These are phyloP conservation scores for Aspergillus puulaauensis DNA, from an alignment of 2,329 filamentous ascomycete species.

Conservation along the genomic window DNA sequence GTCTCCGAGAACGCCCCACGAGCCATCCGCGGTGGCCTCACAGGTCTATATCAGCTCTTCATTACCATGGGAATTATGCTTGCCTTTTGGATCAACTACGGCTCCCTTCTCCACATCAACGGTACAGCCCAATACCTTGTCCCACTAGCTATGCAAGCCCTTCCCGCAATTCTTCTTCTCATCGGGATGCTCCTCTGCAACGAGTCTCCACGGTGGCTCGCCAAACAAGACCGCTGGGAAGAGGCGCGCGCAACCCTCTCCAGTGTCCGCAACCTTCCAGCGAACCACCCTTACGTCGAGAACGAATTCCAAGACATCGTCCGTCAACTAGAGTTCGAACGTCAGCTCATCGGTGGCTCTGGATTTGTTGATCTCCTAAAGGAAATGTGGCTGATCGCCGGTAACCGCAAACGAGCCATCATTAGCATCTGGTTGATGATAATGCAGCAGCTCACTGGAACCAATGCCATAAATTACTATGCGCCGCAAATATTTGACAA, in stretches of 20 bases:
- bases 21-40: constrained; percentile 59
- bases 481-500: constrained; percentile 40
- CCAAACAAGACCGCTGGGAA: constrained; percentile 68
- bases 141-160: constrained; percentile 63
- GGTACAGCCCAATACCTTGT: constrained; percentile 47
- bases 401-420: constrained; percentile 39
- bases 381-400: constrained; percentile 36
- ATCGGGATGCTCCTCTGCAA: constrained; percentile 62
- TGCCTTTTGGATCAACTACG: constrained; percentile 57
- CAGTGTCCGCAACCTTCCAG: constrained; percentile 55
- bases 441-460: constrained; percentile 43
- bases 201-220: constrained; percentile 68
- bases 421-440: constrained; percentile 40
- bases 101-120: constrained; percentile 47
- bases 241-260: constrained; percentile 58
- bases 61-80: constrained; percentile 48
- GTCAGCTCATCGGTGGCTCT: constrained; percentile 8
- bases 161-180: constrained; percentile 63
- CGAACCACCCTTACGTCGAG: constrained; percentile 56
- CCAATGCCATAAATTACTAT: constrained; percentile 41
- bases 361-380: constrained; percentile 22
- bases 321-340: constrained; percentile 9
- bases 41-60: constrained; percentile 62
- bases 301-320: constrained; percentile 63
- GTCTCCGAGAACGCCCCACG: constrained; percentile 61